A percentile compares a stretch with the other conserved stretches of the same genome.
These are phyloP conservation scores for Penicillium sp. DNA, from an alignment of 2,329 filamentous ascomycete species.

Conservation along the genomic window DNA sequence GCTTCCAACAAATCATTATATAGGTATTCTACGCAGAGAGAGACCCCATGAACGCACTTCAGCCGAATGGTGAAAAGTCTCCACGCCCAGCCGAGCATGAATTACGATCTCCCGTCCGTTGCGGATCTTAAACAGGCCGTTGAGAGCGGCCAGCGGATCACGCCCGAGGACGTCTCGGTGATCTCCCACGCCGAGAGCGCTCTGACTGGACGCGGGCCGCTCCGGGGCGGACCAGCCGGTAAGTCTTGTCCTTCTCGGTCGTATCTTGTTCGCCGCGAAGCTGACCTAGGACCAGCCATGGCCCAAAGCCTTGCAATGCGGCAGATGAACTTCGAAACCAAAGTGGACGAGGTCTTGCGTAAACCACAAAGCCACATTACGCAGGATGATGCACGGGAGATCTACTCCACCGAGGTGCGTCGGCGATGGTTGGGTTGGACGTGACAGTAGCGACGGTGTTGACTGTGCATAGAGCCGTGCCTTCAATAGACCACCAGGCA, in stretches of 20 bases:
- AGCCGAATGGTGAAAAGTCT: neutral
- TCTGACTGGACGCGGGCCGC: slow-evolving; percentile 29
- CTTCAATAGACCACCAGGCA: slow-evolving; percentile 30
- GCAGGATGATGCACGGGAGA: slow-evolving; percentile 29
- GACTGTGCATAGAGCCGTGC: slow-evolving; percentile 26
- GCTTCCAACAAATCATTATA: slow-evolving; percentile 9
- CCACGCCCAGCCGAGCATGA: slow-evolving; percentile 7
- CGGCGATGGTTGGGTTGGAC: neutral
- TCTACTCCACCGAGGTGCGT: slow-evolving; percentile 31
- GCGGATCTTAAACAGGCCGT: slow-evolving; percentile 31
- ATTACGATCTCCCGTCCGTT: slow-evolving; percentile 28
- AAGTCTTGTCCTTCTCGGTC: neutral
- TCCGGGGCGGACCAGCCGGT: slow-evolving; percentile 34
- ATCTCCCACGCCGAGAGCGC: slow-evolving; percentile 33
- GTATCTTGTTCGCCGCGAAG: neutral
- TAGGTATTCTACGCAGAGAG: neutral
- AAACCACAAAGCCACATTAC: slow-evolving; percentile 35
- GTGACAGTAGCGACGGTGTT: neutral
- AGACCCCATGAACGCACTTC: neutral
- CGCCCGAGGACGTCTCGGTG: slow-evolving; percentile 29
- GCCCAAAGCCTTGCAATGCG: slow-evolving; percentile 32
- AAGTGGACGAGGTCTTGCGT: slow-evolving; percentile 28
- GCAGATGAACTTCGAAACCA: slow-evolving; percentile 34
- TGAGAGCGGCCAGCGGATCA: slow-evolving; percentile 32
- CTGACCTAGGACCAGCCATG: slow-evolving; percentile 23